Evolutionary conservation across 805 yeast species (phyloP), one percentile per base, ranked within the genome.

Genomic region (Saccharomycopsis babjevae): DNA sequence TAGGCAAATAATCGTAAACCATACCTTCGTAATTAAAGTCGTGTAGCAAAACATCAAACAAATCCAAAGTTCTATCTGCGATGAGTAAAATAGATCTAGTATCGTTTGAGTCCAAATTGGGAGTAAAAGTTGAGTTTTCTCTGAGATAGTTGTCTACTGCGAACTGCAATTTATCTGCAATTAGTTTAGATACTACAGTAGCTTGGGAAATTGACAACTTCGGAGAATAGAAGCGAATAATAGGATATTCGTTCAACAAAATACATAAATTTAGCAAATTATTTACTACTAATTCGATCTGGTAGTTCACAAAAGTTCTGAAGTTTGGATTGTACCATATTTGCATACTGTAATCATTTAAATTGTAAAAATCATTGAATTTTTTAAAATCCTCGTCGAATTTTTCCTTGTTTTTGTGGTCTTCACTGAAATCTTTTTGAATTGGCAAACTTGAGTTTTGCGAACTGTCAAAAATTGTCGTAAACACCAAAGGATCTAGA

Each of bases 21-120:
- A 92, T 85, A 4, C 97, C 92, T 73, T 93, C 96, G 72, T 92
- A 94, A 28, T 86, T 82, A 72, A 92, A 89, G 70, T 90, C 97
- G 71, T 94, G 98, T 59, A 92, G 73, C 56, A 94, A 70, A 0
- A 97, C 97, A 6, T 94, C 88, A 67, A 82, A 82, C 57, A 87
- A 75, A 71, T 96, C 99, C 70, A 91, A 70, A 1, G 96, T 79
- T 64, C 99, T 79, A 72, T 94, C 99, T 1, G 88, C 77, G 20
- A 94, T 82, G 39, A 94, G 72, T 65, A 93, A 78, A 0, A 88
- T 78, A 0, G 97, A 20, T 68, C 60, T 39, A 64, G 94, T 78
- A 22, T 89, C 89, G 66, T 88, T 81, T 39, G 76, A 69, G 28
- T 46, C 52, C n/a, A 46, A 46, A 22, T 68, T 77, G 13, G 77